These are phyloP conservation scores for Tuber aestivum DNA, from an alignment of 495 filamentous ascomycete genomes.

Conservation along the genomic window DNA sequence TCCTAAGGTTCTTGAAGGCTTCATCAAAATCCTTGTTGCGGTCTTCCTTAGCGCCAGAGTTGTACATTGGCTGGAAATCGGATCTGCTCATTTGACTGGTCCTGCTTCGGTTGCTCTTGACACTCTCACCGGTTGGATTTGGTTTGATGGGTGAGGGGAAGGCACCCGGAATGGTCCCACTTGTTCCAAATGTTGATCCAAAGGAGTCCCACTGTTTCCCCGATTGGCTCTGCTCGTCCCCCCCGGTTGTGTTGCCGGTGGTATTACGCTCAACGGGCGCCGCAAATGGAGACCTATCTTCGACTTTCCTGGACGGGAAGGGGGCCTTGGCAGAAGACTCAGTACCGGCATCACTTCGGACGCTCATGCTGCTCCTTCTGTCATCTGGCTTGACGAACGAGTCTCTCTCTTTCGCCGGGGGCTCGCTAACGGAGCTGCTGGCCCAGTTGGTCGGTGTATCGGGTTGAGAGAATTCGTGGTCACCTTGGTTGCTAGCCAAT, in stretches of 20 bases:
- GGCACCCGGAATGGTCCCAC: constrained; percentile 35
- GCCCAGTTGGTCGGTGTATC: constrained; percentile 54
- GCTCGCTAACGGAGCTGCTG: constrained; percentile 28
- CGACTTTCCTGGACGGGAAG: constrained; percentile 30
- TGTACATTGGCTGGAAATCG: constrained; percentile 31
- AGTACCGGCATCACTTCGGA: constrained; percentile 41
- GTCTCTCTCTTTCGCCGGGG: constrained; percentile 33
- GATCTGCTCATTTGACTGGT: constrained; percentile 45
- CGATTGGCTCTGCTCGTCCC: constrained; percentile 22
- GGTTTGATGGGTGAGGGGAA: constrained; percentile 54
- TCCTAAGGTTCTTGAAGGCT: constrained; percentile 57
- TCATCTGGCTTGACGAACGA: constrained; percentile 32
- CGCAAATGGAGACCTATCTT: constrained; percentile 45
- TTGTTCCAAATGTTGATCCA: constrained; percentile 14
- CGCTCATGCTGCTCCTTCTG: constrained; percentile 39
- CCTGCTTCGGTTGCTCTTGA: constrained; percentile 41
- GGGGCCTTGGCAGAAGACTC: constrained; percentile 39
- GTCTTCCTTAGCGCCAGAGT: constrained; percentile 44
- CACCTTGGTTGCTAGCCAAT: constrained; percentile 69
- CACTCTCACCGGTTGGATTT: constrained; percentile 51
- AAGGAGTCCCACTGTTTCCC: constrained; percentile 40
- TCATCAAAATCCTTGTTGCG: constrained; percentile 72
- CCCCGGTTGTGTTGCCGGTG: constrained; percentile 39
- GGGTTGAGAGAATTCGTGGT: constrained; percentile 51
- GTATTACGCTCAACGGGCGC: constrained; percentile 34